These are phyloP conservation scores for Rehmannia glutinosa DNA, from an alignment of 257 asterid genomes.

Conservation along the genomic window DNA sequence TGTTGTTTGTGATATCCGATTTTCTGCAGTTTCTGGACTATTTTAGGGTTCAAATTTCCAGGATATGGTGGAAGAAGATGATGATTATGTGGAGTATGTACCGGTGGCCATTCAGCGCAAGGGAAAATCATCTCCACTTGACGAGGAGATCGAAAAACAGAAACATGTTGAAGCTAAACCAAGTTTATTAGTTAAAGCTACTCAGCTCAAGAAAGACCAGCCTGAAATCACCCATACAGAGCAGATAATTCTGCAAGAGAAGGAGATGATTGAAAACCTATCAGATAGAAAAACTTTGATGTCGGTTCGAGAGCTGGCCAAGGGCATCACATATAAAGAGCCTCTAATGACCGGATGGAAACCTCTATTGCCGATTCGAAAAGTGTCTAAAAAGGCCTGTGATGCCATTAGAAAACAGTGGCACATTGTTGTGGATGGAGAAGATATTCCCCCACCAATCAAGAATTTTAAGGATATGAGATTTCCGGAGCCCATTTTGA, in stretches of 20 bases:
- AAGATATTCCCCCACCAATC: not conserved
- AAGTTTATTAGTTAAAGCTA: not conserved
- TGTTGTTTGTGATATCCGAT: too few species aligned
- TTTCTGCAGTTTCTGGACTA: not conserved
- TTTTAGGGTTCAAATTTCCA: not conserved
- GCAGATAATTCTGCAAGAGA: not conserved
- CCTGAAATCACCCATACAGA: constrained; percentile 4
- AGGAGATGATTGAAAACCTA: not conserved
- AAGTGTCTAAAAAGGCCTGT: not conserved
- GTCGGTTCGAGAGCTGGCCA: constrained; percentile 7
- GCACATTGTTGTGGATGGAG: not conserved
- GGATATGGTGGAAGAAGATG: not conserved
- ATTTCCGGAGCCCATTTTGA: not conserved
- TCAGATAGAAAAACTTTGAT: not conserved
- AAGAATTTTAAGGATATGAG: constrained; percentile 4
- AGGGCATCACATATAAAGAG: constrained; percentile 3
- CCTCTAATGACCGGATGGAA: not conserved
- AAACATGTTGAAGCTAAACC: not conserved
- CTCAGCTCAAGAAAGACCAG: constrained; percentile 8
- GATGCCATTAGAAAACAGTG: not conserved
- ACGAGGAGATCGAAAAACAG: not conserved
- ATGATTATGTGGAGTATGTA: not conserved
- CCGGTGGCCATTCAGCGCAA: constrained; percentile 5
- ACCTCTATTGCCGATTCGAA: not conserved
- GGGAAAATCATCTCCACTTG: not conserved